Base-by-base conservation (phyloP, 73 alveolate species). In the Paramecium primaurelia region DNA sequence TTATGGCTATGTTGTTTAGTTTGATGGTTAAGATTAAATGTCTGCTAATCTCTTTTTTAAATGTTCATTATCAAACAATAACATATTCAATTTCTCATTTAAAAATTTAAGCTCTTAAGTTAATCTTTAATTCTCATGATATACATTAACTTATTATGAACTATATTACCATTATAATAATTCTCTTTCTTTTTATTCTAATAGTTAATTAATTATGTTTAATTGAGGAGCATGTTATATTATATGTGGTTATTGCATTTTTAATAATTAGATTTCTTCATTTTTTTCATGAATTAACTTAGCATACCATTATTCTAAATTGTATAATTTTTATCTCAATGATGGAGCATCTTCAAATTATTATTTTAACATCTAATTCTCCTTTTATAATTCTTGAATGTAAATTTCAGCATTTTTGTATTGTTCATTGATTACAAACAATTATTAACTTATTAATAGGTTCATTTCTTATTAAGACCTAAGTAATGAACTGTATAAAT, bases 261-360 rank as follows among this genome's bases (percentile, higher is more conserved):
- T 73, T 37, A 16, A 40, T 73, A 37, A 22, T 14, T 73, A 3
- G 32, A 73, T 73, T 73, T 73, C 87, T 73, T 40, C n/a, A 73
- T 73, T 73, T 73, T 73, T 73, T 6, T 73, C 87, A 12, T 14
- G 59, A 73, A 73, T 73, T 38, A 73, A 37, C 18, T 73, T 37
- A 4, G 40, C 34, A 73, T 73, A 73, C 58, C 60, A 37, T 37
- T 73, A 73, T 3, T 73, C 87, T 16, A 73, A 36, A 37, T 73
- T 37, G 16, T 73, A 73, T 4, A 73, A 16, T 14, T 40, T 34
- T 73, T 73, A 30, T 44, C 87, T 73, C 18, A 73, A 40, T 18
- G 60, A 20, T 36, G 87, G 87, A 4, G 87, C 87, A 73, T 73
- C 87, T 37, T 73, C 87, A 73, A 37, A 73, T 16, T 73, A 73